These are phyloP conservation scores for Pichia manshurica DNA, from an alignment of 805 yeast species.

Conservation along the genomic window DNA sequence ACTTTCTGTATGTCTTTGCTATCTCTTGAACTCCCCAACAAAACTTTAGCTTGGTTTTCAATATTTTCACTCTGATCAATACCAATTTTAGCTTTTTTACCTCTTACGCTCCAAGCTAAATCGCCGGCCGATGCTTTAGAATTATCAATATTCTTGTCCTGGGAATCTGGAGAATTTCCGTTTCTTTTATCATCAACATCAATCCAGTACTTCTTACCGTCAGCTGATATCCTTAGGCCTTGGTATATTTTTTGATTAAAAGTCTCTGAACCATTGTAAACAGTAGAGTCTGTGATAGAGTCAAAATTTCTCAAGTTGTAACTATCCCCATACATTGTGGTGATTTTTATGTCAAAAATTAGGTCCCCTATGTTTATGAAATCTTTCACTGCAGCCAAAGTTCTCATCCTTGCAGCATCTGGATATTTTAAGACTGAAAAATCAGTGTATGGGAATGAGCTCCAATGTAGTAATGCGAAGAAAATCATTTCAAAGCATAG, in stretches of 20 bases:
- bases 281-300: constrained; percentile 45
- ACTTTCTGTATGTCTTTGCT: neutral
- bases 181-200: constrained; percentile 12
- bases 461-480: constrained; percentile 85
- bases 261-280: constrained; percentile 34
- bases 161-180: constrained; percentile 5
- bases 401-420: constrained; percentile 60
- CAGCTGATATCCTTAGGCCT: constrained; percentile 75
- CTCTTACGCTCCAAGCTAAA: neutral
- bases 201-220: constrained; percentile 86
- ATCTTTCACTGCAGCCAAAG: constrained; percentile 65
- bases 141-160: neutral
- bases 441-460: constrained; percentile 73
- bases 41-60: neutral
- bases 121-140: neutral
- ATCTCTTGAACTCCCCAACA: neutral
- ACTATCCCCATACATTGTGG: constrained; percentile 60
- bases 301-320: constrained; percentile 84
- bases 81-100: neutral
- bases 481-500: constrained; percentile 79
- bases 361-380: constrained; percentile 74
- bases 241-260: constrained; percentile 63
- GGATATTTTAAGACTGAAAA: constrained; percentile 59
- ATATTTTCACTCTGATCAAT: constrained; percentile 2
- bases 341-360: constrained; percentile 64